Conservation (phyloP, 208 protist species). For the Polymyxa betae region DNA sequence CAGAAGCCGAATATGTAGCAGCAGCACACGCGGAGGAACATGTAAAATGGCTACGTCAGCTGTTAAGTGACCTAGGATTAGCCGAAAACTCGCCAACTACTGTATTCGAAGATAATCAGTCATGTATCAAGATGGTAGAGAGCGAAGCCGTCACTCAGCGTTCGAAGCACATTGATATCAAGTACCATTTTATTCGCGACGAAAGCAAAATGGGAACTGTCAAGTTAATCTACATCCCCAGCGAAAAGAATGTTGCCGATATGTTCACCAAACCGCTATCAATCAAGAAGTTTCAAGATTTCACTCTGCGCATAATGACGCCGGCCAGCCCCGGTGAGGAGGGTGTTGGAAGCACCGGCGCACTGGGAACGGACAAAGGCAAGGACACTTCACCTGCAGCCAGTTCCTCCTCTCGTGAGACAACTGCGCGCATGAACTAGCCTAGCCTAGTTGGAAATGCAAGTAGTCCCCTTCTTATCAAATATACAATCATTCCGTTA, state of each 20-base stretch:
- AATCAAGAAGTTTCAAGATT: neutral
- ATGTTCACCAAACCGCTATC: slow-evolving; percentile 38
- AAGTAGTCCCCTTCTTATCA: too few relatives aligned
- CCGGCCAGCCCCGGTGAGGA: neutral
- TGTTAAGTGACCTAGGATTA: too few relatives aligned
- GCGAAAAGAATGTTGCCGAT: slow-evolving; percentile 17
- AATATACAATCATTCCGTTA: too few relatives aligned
- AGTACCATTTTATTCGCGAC: slow-evolving; percentile 35
- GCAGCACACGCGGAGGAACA: neutral
- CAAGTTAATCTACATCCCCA: neutral
- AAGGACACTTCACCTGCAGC: too few relatives aligned
- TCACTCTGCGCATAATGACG: neutral
- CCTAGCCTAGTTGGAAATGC: too few relatives aligned
- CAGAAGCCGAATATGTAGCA: neutral
- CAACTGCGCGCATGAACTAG: too few relatives aligned
- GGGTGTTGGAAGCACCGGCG: neutral
- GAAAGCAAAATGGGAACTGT: slow-evolving; percentile 7
- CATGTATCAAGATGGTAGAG: neutral
- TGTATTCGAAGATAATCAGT: neutral
- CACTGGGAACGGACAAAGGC: neutral
- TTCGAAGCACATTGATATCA: slow-evolving; percentile 35
- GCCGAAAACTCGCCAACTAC: neutral
- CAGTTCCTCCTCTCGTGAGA: too few relatives aligned
- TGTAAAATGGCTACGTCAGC: neutral
- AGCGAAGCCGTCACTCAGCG: neutral